Evolutionary conservation across 257 asterid species (phyloP), one percentile per base, ranked within the genome.

Genomic region (Ajuga chamaepitys): DNA sequence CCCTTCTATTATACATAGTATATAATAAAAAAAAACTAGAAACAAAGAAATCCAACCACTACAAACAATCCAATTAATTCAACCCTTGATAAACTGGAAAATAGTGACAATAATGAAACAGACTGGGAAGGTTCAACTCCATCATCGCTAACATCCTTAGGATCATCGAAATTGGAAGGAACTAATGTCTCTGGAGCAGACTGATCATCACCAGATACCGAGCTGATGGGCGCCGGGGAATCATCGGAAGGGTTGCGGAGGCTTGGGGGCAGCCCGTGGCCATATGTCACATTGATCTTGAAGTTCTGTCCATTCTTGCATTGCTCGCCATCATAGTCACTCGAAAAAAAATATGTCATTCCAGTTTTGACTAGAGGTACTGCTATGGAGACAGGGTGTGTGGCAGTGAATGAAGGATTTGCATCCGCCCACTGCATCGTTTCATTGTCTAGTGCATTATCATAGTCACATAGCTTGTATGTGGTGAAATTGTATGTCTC

Each of bases 261-360:
- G 47, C 76, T 67, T 5, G 85, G 82, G 2, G 97, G 95, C 48
- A 89, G 34, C 1, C 97, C 99, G 25, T 73, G 81, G 1, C 99
- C 99, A 1, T 76, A 45, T 0, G 84, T 79, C 4, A 93, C 97
- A 0, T 84, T 87, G 26, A 93, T 71, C 56, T 73, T 60, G 14
- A 93, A 73, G 1, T 55, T 89, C 30, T 84, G 90, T 0, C 95
- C 97, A 4, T 81, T 80, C 37, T 52, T 66, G 18, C 99, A 93
- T 30, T 93, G 99, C 50, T 90, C 97, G 0, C 99, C 97, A 0
- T 89, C 99, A 0, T 93, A 93, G 62, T 89, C 96, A 0, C 92
- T 52, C 0, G 99, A 93, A 91, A 89, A 87, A 32, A 89, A 93
- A 24, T 84, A 93, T 0, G 74, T 80, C 26, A 41, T 2, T 7